phyloP scores from a whole-genome alignment of 2,329 filamentous ascomycete species.

The Passalora sequoiae region DNA sequence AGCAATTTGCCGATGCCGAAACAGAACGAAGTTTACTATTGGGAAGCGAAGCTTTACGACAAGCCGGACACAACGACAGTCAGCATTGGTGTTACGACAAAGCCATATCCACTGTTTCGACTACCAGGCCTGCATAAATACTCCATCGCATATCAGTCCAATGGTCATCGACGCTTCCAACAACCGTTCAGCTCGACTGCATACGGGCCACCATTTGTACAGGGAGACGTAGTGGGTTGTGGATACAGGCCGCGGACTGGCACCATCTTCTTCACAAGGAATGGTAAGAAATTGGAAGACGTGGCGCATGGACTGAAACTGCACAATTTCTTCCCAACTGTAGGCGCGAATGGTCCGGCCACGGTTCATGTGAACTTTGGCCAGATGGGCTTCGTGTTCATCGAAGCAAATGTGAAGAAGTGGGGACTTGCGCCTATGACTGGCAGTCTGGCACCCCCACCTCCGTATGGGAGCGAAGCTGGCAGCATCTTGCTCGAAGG shows the following conservation, averaged over 20 bases:
- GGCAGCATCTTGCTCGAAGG: constrained; percentile 92
- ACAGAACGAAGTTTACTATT: constrained; percentile 99
- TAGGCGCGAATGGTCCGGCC: constrained; percentile 92
- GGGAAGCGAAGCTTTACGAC: constrained; percentile 98
- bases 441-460: constrained; percentile 87
- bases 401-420: constrained; percentile 99
- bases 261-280: constrained; percentile 95
- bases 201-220: constrained; percentile 79
- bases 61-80: constrained; percentile 85
- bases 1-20: constrained; percentile 96
- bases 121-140: constrained; percentile 90
- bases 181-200: constrained; percentile 77
- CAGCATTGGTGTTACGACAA: constrained; percentile 90
- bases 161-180: constrained; percentile 80
- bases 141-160: constrained; percentile 86
- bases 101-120: constrained; percentile 92
- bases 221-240: constrained; percentile 93
- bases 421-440: constrained; percentile 97
- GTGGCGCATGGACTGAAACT: constrained; percentile 87
- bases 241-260: constrained; percentile 92
- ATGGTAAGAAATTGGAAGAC: constrained; percentile 95
- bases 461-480: constrained; percentile 94
- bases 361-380: constrained; percentile 95
- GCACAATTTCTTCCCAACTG: constrained; percentile 94
- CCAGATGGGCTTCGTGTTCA: constrained; percentile 96